Evolutionary conservation across 306 rosid genomes (phyloP).

Genomic region (Prunus kanzakura): DNA sequence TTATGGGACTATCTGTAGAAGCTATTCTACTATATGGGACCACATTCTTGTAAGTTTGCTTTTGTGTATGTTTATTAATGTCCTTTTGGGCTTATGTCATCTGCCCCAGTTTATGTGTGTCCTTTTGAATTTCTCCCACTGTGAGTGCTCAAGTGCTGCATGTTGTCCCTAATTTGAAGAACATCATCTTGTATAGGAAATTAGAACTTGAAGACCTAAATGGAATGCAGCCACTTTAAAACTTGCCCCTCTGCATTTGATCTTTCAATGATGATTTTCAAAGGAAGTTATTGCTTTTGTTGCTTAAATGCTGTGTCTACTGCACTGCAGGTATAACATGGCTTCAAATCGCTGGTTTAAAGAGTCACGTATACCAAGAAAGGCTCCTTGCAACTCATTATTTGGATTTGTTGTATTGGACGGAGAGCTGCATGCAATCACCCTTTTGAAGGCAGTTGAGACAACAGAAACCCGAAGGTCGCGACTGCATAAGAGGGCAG

Average conservation of each 20-base stretch:
- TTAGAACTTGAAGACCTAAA: background rate
- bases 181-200: background rate
- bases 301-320: constrained; percentile 10
- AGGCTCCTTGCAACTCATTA: constrained; percentile 38
- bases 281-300: constrained; percentile 4
- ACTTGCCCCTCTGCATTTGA: background rate
- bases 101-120: constrained; percentile 10
- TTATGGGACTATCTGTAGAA: background rate
- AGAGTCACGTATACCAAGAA: constrained; percentile 66
- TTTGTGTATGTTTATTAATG: background rate
- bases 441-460: constrained; percentile 39
- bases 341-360: constrained; percentile 62
- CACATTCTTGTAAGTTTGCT: background rate
- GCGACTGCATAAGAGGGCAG: constrained; percentile 51
- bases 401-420: constrained; percentile 59
- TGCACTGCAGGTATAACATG: constrained; percentile 64
- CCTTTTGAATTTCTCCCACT: constrained; percentile 12
- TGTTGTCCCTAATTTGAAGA: constrained; percentile 4
- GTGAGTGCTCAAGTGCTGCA: background rate
- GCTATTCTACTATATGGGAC: background rate
- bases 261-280: constrained; percentile 9
- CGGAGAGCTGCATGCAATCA: constrained; percentile 58
- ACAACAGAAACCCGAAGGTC: constrained; percentile 41
- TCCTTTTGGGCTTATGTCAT: background rate
- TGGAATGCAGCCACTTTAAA: background rate